Conservation (phyloP, 805 yeast genomes). For the Yamadazyma endophytica region DNA sequence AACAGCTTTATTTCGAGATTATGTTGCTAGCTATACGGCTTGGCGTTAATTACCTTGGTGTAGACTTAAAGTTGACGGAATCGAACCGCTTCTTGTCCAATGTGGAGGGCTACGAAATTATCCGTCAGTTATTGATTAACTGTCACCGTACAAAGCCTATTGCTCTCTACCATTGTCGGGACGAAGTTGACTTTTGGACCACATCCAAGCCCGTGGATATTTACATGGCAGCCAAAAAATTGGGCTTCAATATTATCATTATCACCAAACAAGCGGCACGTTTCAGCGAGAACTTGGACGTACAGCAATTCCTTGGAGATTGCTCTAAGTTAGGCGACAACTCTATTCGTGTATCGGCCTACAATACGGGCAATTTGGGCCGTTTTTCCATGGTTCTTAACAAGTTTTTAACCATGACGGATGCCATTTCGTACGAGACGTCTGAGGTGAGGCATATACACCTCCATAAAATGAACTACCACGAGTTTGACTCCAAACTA, state of each 20-base stretch:
- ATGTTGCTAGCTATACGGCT: not conserved
- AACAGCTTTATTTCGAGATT: not conserved
- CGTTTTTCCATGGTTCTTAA: slow-evolving; percentile 10
- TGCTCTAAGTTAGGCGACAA: slow-evolving; percentile 1
- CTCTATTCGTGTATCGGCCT: slow-evolving; percentile 9
- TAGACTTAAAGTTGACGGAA: not conserved
- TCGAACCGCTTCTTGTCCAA: not conserved
- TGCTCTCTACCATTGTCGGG: slow-evolving; percentile 4
- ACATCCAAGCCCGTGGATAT: not conserved
- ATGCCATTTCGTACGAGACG: not conserved
- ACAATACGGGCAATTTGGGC: slow-evolving; percentile 11
- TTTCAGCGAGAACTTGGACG: slow-evolving; percentile 9
- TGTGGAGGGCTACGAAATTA: not conserved
- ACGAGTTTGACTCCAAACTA: not conserved
- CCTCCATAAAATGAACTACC: too few species aligned
- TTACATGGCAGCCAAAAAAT: slow-evolving; percentile 6
- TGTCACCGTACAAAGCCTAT: not conserved
- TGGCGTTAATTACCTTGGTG: not conserved
- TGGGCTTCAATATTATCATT: slow-evolving; percentile 5
- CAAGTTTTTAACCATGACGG: slow-evolving; percentile 11
- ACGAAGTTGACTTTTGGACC: slow-evolving; percentile 4
- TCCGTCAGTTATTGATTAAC: not conserved
- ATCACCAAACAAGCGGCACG: slow-evolving; percentile 6
- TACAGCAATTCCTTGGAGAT: slow-evolving; percentile 4
- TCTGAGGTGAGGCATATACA: not conserved